Percentiles rank a stretch among this genome's conserved stretches.
phyloP scores from a whole-genome alignment of 441 rosid species.

The Bocquillonia castaneifolia region DNA sequence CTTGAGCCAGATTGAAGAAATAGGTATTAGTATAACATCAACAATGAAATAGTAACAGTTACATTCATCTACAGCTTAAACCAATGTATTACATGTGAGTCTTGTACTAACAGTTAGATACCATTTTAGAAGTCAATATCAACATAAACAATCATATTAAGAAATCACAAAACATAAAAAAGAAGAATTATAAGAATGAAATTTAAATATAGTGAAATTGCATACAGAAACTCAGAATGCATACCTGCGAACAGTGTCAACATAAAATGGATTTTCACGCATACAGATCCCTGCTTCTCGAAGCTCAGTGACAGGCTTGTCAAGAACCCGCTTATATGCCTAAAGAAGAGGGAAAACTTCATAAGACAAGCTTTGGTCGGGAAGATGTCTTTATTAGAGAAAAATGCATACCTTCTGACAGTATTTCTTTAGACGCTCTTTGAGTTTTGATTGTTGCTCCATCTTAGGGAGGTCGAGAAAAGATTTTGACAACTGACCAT shows the following conservation, averaged over 20 bases:
- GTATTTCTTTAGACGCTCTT: constrained; percentile 84
- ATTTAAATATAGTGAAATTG: constrained; percentile 12
- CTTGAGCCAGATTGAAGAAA: constrained; percentile 41
- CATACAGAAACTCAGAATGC: constrained; percentile 25
- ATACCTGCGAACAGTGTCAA: constrained; percentile 97
- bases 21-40: constrained; percentile 23
- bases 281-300: constrained; percentile 99
- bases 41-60: neutral
- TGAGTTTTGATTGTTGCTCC: constrained; percentile 78
- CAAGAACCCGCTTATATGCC: constrained; percentile 87
- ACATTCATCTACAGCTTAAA: constrained; percentile 5
- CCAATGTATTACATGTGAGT: constrained; percentile 6
- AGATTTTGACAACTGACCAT: constrained; percentile 62
- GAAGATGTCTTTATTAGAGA: constrained; percentile 21
- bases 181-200: constrained; percentile 19
- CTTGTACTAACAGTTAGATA: neutral
- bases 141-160: neutral
- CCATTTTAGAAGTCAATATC: constrained; percentile 5
- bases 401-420: constrained; percentile 70
- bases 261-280: constrained; percentile 96
- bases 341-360: constrained; percentile 30
- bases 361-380: constrained; percentile 20
- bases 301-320: constrained; percentile 91
- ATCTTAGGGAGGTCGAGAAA: constrained; percentile 84
- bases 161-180: constrained; percentile 12